These are phyloP conservation scores for Debaryomyces sp. DNA, from an alignment of 1,139 yeast species.

Conservation along the genomic window DNA sequence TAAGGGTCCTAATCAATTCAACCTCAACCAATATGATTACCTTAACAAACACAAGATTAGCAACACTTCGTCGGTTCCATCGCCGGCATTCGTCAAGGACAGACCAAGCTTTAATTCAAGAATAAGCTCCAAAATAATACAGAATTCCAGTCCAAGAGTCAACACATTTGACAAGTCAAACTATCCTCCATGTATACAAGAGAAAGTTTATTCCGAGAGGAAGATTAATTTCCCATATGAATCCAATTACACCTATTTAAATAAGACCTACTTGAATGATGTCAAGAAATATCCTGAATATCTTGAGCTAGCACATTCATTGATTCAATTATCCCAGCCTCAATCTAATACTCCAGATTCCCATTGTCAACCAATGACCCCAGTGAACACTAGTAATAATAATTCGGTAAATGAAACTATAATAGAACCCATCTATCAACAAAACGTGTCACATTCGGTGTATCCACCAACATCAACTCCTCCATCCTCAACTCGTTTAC, in stretches of 20 bases:
- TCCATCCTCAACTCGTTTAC: slow-evolving; percentile 16
- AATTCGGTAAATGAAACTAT: slow-evolving; percentile 1
- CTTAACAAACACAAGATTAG: slow-evolving; percentile 25
- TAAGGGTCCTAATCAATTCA: slow-evolving; percentile 29
- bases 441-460: background rate
- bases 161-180: slow-evolving; percentile 11
- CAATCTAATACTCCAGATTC: slow-evolving; percentile 6
- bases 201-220: slow-evolving; percentile 25
- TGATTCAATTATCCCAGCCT: slow-evolving; percentile 39
- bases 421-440: background rate
- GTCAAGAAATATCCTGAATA: slow-evolving; percentile 52
- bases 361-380: slow-evolving; percentile 1
- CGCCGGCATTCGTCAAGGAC: slow-evolving; percentile 14
- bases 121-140: slow-evolving; percentile 36
- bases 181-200: slow-evolving; percentile 9
- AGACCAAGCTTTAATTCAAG: slow-evolving; percentile 46
- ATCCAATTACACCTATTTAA: slow-evolving; percentile 54
- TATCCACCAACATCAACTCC: slow-evolving; percentile 13
- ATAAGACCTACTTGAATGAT: slow-evolving; percentile 47
- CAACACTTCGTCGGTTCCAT: slow-evolving; percentile 9
- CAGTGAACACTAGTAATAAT: slow-evolving; percentile 6
- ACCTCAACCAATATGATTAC: slow-evolving; percentile 33
- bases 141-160: slow-evolving; percentile 29
- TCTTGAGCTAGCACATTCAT: slow-evolving; percentile 48
- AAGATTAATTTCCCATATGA: slow-evolving; percentile 58